These are phyloP conservation scores for Ganoderma boninense DNA, from an alignment of 1,284 basidiomycete species.

Conservation along the genomic window DNA sequence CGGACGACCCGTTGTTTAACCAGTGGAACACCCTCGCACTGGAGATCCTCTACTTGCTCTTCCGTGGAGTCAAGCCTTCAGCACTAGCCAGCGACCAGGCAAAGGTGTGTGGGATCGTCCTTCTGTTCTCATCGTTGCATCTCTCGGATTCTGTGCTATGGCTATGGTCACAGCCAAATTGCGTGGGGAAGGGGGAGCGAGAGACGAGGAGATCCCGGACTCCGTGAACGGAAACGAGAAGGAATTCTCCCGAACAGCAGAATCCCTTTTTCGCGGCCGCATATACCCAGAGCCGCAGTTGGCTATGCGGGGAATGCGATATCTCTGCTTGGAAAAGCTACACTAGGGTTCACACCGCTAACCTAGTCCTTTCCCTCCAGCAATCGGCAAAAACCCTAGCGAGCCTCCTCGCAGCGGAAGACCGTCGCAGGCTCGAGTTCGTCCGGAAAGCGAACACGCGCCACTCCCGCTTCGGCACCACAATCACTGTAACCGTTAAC, in stretches of 20 bases:
- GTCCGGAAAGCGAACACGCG: conserved; percentile 76
- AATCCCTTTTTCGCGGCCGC: no score
- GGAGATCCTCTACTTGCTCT: conserved; percentile 90
- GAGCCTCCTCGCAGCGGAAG: conserved; percentile 78
- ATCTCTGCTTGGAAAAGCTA: no score
- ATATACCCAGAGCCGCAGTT: no score
- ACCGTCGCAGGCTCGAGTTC: conserved; percentile 63
- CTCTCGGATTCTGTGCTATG: no score
- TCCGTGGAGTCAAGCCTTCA: conserved; percentile 76
- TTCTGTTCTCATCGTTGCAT: conserved; percentile 11
- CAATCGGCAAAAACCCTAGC: conserved; percentile 75
- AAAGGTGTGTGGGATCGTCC: conserved; percentile 56
- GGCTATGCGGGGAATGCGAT: no score
- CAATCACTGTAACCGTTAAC: conserved; percentile 80
- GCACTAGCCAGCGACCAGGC: conserved; percentile 72
- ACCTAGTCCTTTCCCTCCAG: conserved; percentile 42
- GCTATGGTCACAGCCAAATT: no score
- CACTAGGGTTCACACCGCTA: not conserved
- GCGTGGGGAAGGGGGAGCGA: no score
- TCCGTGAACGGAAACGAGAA: no score
- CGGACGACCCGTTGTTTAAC: conserved; percentile 75
- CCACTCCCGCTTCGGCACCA: conserved; percentile 95
- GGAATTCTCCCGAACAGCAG: no score
- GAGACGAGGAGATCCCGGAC: no score
- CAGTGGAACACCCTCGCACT: conserved; percentile 88